Evolutionary conservation across 106 monocot species (phyloP).

Genomic region (Ottelia alismoides): DNA sequence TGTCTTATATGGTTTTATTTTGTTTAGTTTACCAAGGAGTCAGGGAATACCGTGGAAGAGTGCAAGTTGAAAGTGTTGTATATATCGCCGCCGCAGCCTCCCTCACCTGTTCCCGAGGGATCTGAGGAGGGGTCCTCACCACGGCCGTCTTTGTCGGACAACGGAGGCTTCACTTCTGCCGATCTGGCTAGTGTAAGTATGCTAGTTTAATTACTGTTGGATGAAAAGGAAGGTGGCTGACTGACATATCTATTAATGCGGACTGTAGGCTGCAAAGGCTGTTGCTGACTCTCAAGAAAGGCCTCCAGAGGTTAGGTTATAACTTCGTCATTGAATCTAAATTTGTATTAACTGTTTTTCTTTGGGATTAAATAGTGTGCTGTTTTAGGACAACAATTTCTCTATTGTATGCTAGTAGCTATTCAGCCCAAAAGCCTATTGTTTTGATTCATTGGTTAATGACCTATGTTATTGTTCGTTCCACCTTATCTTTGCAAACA

Average conservation of each 20-base stretch:
- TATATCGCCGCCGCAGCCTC: constrained; percentile 48
- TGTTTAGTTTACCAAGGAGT: constrained; percentile 51
- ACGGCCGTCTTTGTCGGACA: constrained; percentile 40
- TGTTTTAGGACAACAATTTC: too few relatives aligned
- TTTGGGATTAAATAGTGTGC: too few relatives aligned
- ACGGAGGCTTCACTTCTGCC: constrained; percentile 19
- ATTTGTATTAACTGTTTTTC: too few relatives aligned
- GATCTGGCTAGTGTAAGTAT: constrained; percentile 30
- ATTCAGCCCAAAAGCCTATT: too few relatives aligned
- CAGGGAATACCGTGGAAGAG: constrained; percentile 42
- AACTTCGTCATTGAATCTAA: too few relatives aligned
- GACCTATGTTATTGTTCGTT: too few relatives aligned
- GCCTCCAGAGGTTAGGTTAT: constrained; percentile 40
- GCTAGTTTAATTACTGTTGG: neutral
- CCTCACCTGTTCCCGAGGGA: constrained; percentile 47
- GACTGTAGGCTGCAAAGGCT: constrained; percentile 32
- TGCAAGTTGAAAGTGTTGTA: constrained; percentile 46
- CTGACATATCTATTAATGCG: neutral
- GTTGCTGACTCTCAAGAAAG: constrained; percentile 30
- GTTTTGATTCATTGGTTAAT: too few relatives aligned
- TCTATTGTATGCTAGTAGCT: too few relatives aligned
- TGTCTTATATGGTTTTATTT: neutral
- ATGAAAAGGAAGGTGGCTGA: neutral
- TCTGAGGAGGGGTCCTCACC: constrained; percentile 54
- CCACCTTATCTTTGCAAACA: too few relatives aligned